Percentiles rank a stretch among this genome's conserved stretches.
Conservation (phyloP, 2,329 filamentous ascomycete genomes). For the Venturia asperata region DNA sequence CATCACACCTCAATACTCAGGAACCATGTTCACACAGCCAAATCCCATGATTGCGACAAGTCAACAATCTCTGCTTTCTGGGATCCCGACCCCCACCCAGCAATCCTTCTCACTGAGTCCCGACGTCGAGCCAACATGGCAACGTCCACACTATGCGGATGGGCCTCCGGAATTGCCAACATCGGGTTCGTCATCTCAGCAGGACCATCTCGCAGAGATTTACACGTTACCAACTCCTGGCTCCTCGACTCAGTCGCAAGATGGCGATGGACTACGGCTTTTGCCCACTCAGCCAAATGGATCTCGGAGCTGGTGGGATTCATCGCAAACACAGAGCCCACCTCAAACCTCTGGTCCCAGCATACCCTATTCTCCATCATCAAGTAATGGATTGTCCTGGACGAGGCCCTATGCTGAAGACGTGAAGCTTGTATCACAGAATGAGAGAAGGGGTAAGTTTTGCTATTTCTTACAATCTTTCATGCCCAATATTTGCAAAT, state of each 20-base stretch:
- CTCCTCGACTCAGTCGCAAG: constrained; percentile 1
- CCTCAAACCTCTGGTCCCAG: neutral
- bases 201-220: no score
- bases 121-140: neutral
- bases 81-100: neutral
- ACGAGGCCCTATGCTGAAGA: constrained; percentile 1
- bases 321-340: neutral
- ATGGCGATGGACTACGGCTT: neutral
- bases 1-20: constrained; percentile 11
- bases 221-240: neutral
- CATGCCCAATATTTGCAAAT: neutral
- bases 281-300: neutral
- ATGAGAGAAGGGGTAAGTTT: neutral
- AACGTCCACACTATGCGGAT: neutral
- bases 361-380: neutral
- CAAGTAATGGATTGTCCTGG: neutral
- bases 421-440: neutral
- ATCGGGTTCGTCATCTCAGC: constrained; percentile 1
- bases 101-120: neutral
- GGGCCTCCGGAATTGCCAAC: neutral
- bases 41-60: neutral
- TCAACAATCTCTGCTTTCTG: neutral
- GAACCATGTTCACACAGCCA: neutral
- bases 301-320: neutral
- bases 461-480: no score